These are phyloP conservation scores for Scedosporium apiospermum DNA, from an alignment of 2,329 filamentous ascomycete genomes.

Conservation along the genomic window DNA sequence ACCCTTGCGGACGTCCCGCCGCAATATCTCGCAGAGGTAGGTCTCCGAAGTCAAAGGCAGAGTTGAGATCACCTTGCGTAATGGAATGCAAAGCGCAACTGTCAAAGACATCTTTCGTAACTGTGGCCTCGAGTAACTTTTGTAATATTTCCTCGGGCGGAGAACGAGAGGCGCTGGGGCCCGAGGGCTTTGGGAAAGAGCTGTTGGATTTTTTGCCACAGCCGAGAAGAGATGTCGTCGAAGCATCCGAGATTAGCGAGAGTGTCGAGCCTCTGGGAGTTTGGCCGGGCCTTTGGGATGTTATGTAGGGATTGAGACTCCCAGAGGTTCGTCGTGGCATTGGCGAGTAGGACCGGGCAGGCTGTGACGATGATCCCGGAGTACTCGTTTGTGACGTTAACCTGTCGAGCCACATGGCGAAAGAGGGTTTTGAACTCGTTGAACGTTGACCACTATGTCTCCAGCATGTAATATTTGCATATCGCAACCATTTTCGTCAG, in stretches of 20 bases:
- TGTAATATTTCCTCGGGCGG: conserved; percentile 65
- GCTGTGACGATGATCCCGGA: conserved; percentile 45
- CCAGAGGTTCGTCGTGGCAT: conserved; percentile 57
- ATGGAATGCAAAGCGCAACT: conserved; percentile 3
- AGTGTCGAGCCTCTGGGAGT: conserved; percentile 67
- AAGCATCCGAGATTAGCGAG: conserved; percentile 69
- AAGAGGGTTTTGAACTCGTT: background rate
- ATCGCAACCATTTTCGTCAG: background rate
- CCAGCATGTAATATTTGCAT: background rate
- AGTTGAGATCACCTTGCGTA: conserved; percentile 44
- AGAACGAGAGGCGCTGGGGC: conserved; percentile 40
- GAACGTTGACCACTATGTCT: background rate
- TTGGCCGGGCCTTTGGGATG: conserved; percentile 57
- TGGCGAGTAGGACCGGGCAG: conserved; percentile 62
- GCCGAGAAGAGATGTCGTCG: conserved; percentile 64
- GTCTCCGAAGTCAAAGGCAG: conserved; percentile 69
- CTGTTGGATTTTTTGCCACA: conserved; percentile 57
- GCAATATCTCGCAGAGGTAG: conserved; percentile 68
- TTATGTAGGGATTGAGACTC: conserved; percentile 58
- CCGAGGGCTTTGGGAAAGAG: conserved; percentile 53
- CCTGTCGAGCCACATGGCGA: conserved; percentile 79
- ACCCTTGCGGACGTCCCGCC: background rate
- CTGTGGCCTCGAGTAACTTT: conserved; percentile 27
- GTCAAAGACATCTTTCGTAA: conserved; percentile 12
- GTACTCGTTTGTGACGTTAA: conserved; percentile 61